A percentile compares a stretch with the other conserved stretches of the same genome.
Conservation (phyloP, 2,329 filamentous ascomycete genomes). For the Chrysoporthe cubensis region DNA sequence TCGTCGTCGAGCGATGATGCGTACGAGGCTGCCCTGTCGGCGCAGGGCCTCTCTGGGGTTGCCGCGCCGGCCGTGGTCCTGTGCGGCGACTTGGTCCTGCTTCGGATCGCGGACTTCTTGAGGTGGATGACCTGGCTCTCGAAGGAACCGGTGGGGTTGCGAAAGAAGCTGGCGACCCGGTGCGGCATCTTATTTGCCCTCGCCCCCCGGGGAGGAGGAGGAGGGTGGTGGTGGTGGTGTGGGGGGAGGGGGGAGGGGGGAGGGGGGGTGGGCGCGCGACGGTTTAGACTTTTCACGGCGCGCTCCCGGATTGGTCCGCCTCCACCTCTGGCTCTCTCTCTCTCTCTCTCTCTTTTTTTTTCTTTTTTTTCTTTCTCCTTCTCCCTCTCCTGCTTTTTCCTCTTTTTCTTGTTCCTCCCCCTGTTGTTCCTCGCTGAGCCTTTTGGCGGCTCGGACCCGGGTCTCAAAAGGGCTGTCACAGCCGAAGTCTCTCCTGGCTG, state of each 20-base stretch:
- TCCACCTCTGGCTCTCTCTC: background rate
- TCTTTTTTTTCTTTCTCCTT: background rate
- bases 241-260: background rate
- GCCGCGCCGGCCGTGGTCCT: slow-evolving; percentile 29
- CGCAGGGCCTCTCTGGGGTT: slow-evolving; percentile 32
- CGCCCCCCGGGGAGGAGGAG: too few species aligned
- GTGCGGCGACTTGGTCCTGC: slow-evolving; percentile 39
- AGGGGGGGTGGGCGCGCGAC: background rate
- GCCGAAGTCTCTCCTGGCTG: too few species aligned
- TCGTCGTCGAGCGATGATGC: slow-evolving; percentile 43
- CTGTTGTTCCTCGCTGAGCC: too few species aligned
- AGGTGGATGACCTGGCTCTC: slow-evolving; percentile 55
- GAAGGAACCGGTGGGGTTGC: slow-evolving; percentile 50
- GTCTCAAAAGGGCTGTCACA: background rate
- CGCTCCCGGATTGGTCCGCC: background rate
- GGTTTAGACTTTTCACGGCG: background rate
- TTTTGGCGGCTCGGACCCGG: too few species aligned
- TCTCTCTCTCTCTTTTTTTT: too few species aligned
- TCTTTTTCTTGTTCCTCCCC: too few species aligned
- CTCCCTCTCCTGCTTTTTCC: background rate
- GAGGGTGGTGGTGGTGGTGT: too few species aligned
- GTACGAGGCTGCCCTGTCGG: slow-evolving; percentile 42
- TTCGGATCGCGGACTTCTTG: slow-evolving; percentile 44
- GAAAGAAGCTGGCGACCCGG: slow-evolving; percentile 61
- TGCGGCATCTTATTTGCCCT: slow-evolving; percentile 53